These are phyloP conservation scores for Ophiocordyceps australis DNA, from an alignment of 2,329 filamentous ascomycete species.

Conservation along the genomic window DNA sequence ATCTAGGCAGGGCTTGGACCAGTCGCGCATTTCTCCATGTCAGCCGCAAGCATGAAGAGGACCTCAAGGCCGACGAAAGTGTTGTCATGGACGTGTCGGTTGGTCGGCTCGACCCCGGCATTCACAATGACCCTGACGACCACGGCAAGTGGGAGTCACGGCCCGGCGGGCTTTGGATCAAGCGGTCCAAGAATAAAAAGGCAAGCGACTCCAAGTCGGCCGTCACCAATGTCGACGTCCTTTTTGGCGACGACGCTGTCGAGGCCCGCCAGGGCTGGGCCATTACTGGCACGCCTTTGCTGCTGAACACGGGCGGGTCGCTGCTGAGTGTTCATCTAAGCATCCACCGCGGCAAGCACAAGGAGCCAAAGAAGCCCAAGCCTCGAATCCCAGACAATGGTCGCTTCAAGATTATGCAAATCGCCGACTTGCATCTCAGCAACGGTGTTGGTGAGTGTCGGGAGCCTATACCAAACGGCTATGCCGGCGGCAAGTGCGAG, in stretches of 20 bases:
- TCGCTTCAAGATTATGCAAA: conserved; percentile 92
- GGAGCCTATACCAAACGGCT: conserved; percentile 61
- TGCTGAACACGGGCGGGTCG: conserved; percentile 45
- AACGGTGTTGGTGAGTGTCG: conserved; percentile 76
- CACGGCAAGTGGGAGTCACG: conserved; percentile 61
- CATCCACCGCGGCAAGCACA: conserved; percentile 52
- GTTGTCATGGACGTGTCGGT: conserved; percentile 68
- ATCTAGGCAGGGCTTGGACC: conserved; percentile 56
- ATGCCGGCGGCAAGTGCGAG: conserved; percentile 64
- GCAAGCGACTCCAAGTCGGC: conserved; percentile 57
- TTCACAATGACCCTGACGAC: conserved; percentile 27
- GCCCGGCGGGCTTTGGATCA: conserved; percentile 65
- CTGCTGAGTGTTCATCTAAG: conserved; percentile 58
- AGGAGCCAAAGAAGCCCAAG: conserved; percentile 46
- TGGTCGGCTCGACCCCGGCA: conserved; percentile 49
- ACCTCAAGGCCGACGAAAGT: conserved; percentile 54
- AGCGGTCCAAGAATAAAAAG: conserved; percentile 52
- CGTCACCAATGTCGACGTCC: conserved; percentile 66
- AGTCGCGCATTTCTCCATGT: conserved; percentile 68
- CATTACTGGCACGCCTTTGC: conserved; percentile 53
- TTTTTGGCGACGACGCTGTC: conserved; percentile 81
- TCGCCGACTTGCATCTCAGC: conserved; percentile 85
- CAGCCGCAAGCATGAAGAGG: conserved; percentile 70
- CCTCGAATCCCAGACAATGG: conserved; percentile 74
- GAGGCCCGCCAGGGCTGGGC: conserved; percentile 80